Base-by-base conservation (phyloP, 2,329 filamentous ascomycete species). In the Cordyceps tenuipes region DNA sequence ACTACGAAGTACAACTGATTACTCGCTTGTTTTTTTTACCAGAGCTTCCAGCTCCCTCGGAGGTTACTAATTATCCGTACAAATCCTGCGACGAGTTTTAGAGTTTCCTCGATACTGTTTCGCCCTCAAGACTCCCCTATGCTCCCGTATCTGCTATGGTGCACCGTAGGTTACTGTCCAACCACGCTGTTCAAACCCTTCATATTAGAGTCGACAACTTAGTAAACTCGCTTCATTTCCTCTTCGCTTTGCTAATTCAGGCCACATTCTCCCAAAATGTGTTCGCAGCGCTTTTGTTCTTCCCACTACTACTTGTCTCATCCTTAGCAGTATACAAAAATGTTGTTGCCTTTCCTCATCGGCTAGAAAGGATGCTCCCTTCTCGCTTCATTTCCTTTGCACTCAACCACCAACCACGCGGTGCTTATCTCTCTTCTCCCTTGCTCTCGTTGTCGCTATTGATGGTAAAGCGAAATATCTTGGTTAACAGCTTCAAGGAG, bases 341-440 rank as follows among this genome's bases (percentile, higher is more conserved):
- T 34, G 34, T 44, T 34, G 3, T 43, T 41, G 46, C 39, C 36
- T 58, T 51, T 44, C 47, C 43, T 50, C 26, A 48, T 58, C n/a
- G 17, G 43, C 44, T 21, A 57, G 46, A 49, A 49, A 57, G 46
- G 44, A n/a, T 49, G 21, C 31, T 34, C 43, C 56, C 47, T 51
- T 51, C 47, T 58, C 51, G 46, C 19, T 51, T 58, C 56, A 44
- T 44, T 58, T 50, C 36, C 56, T 58, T 58, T 58, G 47, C 47
- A 51, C 56, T 51, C 56, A 58, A 51, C 56, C 56, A 58, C 56
- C 56, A 51, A 50, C 46, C 56, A 58, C 56, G 36, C 56, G 56
- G 56, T 58, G 51, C 56, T 58, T 58, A 58, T 50, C 56, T 44
- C 44, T 58, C 56, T 58, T 58, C 50, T 43, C 36, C 56, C 56